A percentile compares a stretch with the other conserved stretches of the same genome.
These are phyloP conservation scores for Lathyrus sativus DNA, from an alignment of 306 rosid genomes.

Conservation along the genomic window DNA sequence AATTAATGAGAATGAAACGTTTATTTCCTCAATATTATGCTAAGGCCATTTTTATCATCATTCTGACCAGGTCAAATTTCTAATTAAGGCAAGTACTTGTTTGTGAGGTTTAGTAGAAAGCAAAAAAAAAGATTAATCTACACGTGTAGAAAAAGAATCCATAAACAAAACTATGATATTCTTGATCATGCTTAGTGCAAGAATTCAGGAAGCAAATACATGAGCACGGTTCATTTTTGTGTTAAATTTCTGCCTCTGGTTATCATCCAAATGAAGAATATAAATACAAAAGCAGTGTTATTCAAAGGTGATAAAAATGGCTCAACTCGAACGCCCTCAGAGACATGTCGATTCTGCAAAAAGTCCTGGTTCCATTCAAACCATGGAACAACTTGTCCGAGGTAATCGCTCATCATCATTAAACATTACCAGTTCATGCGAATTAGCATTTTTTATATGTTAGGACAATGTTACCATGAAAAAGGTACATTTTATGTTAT, in stretches of 20 bases:
- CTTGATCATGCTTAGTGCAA: constrained; percentile 40
- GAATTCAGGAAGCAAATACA: constrained; percentile 45
- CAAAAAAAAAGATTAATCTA: constrained; percentile 19
- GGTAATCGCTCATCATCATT: constrained; percentile 46
- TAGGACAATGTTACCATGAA: background rate
- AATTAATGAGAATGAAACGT: too few species aligned
- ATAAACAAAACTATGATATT: constrained; percentile 31
- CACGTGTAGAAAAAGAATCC: constrained; percentile 54
- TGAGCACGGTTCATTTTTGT: constrained; percentile 35
- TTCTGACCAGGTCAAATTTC: constrained; percentile 51
- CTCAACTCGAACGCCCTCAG: constrained; percentile 64
- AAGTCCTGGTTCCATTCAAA: constrained; percentile 37
- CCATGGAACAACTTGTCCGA: constrained; percentile 71
- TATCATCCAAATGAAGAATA: constrained; percentile 3
- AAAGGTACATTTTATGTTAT: background rate
- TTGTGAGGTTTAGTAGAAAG: constrained; percentile 29
- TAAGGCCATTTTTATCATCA: background rate
- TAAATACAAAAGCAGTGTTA: constrained; percentile 33
- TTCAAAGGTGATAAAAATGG: constrained; percentile 48
- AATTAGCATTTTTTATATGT: background rate
- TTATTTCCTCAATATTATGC: background rate
- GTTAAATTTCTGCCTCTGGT: constrained; percentile 32
- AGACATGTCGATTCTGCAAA: constrained; percentile 41
- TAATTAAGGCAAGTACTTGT: constrained; percentile 35
- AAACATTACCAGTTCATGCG: background rate